Conservation (phyloP, 495 filamentous ascomycete genomes). For the Aspergillus sclerotiicarbonarius region DNA sequence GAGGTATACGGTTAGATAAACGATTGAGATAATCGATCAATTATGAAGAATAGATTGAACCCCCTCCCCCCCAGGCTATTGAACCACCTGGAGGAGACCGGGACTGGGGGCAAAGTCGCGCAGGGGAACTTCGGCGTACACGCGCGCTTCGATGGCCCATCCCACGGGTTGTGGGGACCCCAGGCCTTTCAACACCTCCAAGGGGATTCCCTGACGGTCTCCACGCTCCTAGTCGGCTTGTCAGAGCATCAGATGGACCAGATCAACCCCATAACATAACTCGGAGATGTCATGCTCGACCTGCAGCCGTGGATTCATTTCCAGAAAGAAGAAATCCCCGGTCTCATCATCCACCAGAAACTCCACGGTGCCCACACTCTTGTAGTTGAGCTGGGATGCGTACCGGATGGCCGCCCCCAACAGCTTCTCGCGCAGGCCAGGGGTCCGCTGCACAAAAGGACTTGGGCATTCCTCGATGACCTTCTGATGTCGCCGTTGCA, state of each 20-base stretch:
- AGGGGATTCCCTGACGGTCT: no score
- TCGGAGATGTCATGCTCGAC: slow-evolving; percentile 93
- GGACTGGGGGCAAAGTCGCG: not conserved
- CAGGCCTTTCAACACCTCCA: not conserved
- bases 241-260: slow-evolving; percentile 80
- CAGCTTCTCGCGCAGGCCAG: slow-evolving; percentile 65
- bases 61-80: no score
- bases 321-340: slow-evolving; percentile 87
- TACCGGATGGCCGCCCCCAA: slow-evolving; percentile 78
- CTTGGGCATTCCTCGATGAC: slow-evolving; percentile 90
- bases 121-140: not conserved
- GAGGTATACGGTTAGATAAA: no score
- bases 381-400: slow-evolving; percentile 75
- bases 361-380: slow-evolving; percentile 88
- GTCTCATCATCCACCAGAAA: slow-evolving; percentile 89
- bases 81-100: no score
- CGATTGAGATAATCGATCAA: no score
- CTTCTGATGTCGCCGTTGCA: slow-evolving; percentile 86
- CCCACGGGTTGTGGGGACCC: no score
- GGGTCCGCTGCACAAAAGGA: slow-evolving; percentile 66
- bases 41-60: no score
- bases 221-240: no score
- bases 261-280: slow-evolving; percentile 80
- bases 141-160: not conserved
- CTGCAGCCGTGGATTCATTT: slow-evolving; percentile 90